Conservation (phyloP, 805 yeast species). For the Saccharomycopsis amapae region DNA sequence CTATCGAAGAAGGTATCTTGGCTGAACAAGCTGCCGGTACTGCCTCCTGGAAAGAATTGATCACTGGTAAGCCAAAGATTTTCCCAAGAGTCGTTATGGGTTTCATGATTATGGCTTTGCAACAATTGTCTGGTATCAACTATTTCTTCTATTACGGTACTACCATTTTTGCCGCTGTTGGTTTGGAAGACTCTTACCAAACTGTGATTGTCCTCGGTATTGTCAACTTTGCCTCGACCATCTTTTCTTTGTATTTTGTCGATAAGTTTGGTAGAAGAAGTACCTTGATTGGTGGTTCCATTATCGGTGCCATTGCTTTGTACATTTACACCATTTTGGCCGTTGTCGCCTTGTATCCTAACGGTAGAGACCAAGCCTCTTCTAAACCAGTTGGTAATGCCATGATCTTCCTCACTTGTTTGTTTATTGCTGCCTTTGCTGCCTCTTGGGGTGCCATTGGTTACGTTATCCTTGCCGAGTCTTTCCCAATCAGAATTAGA, state of each 20-base stretch:
- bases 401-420: constrained; percentile 59
- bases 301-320: constrained; percentile 23
- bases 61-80: constrained; percentile 59
- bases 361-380: constrained; percentile 32
- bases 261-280: constrained; percentile 49
- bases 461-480: constrained; percentile 58
- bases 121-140: constrained; percentile 61
- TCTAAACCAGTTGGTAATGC: constrained; percentile 49
- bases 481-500: constrained; percentile 61
- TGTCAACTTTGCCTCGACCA: constrained; percentile 50
- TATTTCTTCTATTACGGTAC: constrained; percentile 64
- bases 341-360: constrained; percentile 26
- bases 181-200: constrained; percentile 46
- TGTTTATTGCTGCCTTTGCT: constrained; percentile 62
- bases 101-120: constrained; percentile 50
- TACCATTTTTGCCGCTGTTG: constrained; percentile 52
- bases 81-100: constrained; percentile 42
- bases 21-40: constrained; percentile 55
- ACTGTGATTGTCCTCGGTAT: constrained; percentile 55
- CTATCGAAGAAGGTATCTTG: constrained; percentile 52
- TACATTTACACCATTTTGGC: constrained; percentile 50
- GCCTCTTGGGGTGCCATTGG: constrained; percentile 73
- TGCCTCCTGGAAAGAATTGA: constrained; percentile 57
- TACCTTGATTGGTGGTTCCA: constrained; percentile 42
- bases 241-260: constrained; percentile 44